Evolutionary conservation across 2,329 filamentous ascomycete species (phyloP).

Genomic region (Apiospora hydei): DNA sequence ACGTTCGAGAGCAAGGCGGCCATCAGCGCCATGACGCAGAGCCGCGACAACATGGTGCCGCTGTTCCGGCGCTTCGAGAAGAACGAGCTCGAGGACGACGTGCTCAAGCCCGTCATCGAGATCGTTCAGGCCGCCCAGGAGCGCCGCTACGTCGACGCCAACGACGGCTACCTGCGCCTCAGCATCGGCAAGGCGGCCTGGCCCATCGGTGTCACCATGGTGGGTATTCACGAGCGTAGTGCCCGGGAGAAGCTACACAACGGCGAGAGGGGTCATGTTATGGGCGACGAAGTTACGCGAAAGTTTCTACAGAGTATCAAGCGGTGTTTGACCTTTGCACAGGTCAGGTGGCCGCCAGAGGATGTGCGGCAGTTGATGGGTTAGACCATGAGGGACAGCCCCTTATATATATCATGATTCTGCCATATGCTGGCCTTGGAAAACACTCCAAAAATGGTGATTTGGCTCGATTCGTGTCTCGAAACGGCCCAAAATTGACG

Average conservation of each 20-base stretch:
- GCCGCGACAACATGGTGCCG: slow-evolving; percentile 85
- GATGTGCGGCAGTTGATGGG: slow-evolving; percentile 96
- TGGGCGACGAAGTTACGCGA: slow-evolving; percentile 94
- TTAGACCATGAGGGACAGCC: slow-evolving; percentile 45
- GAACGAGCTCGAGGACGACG: slow-evolving; percentile 77
- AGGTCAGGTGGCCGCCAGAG: slow-evolving; percentile 93
- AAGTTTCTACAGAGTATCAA: slow-evolving; percentile 99
- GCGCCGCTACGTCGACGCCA: slow-evolving; percentile 92
- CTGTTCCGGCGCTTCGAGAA: slow-evolving; percentile 91
- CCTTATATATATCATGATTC: background rate
- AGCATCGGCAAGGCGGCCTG: slow-evolving; percentile 97
- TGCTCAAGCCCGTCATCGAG: slow-evolving; percentile 84
- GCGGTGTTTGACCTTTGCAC: slow-evolving; percentile 92
- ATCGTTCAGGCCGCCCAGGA: slow-evolving; percentile 92
- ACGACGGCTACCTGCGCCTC: slow-evolving; percentile 90
- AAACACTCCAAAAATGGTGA: background rate
- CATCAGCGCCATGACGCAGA: slow-evolving; percentile 84
- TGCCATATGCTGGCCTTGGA: background rate
- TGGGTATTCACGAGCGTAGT: slow-evolving; percentile 97
- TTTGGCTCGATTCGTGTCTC: background rate
- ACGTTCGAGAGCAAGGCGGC: slow-evolving; percentile 84
- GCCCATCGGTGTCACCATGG: slow-evolving; percentile 99
- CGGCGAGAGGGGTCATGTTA: slow-evolving; percentile 88
- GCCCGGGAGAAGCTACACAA: slow-evolving; percentile 95
- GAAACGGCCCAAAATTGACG: background rate